Evolutionary conservation across 768 basidiomycete genomes (phyloP), one percentile per base, ranked within the genome.

Genomic region (Megacollybia marginata): DNA sequence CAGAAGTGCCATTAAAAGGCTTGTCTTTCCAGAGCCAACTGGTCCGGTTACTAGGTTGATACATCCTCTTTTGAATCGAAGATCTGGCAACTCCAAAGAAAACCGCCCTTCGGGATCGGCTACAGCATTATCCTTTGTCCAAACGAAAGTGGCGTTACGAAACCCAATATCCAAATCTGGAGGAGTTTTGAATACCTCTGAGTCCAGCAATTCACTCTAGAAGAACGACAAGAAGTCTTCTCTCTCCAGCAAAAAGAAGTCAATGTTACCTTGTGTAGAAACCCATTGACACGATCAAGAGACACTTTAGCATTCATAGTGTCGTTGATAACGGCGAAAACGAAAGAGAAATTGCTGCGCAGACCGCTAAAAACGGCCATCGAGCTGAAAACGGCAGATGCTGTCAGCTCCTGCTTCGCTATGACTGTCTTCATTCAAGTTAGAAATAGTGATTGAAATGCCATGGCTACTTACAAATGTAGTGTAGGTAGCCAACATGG

Each of bases 401-500:
- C 70, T 47, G 54, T 71, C 32, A 76, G 64, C 0, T 67, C 57
- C 55, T 69, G 53, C 45, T 69, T 69, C 63, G 71, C 68, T 42
- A 75, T 56, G 32, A 70, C 45, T 4, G 71, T 73, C 70, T 66
- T 44, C 10, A 34, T 33, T 40, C 13, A 13, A 47, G 18, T 40
- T 18, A 48, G 50, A 31, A 19, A 33, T 31, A n/a, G 23, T 32
- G 2, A n/a, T 15, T 13, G 13, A 9, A 10, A 44, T n/a, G 38
- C 7, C 6, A 3, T 28, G 23, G 23, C 23, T 28, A 48, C 53
- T 54, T 34, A 54, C 53, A 8, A 82, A 87, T 7, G 78, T 69
- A 1, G 73, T 69, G 55, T 78, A 88, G 1, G 83, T 82, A 13
- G 76, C 71, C 38, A 83, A 57, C 85, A 88, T 88, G 31, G 78